These are phyloP conservation scores for Talaromyces sp. DNA, from an alignment of 2,329 filamentous ascomycete species.

Conservation along the genomic window DNA sequence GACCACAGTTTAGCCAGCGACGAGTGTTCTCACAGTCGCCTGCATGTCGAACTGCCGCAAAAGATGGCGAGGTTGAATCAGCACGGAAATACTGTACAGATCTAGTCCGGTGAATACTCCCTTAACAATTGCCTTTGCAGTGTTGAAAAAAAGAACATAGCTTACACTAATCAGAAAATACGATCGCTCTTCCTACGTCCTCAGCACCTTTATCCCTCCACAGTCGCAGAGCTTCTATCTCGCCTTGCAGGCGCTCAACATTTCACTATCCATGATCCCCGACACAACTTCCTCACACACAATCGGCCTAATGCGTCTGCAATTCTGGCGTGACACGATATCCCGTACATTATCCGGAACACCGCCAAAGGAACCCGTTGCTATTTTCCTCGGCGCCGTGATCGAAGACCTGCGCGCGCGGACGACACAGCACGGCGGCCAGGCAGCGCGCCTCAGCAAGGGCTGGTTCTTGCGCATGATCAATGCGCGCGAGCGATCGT, in stretches of 20 bases:
- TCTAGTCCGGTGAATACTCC: constrained; percentile 44
- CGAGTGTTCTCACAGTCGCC: constrained; percentile 22
- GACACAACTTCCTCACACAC: constrained; percentile 84
- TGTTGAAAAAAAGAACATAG: background rate
- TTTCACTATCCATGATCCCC: constrained; percentile 84
- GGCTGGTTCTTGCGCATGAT: constrained; percentile 75
- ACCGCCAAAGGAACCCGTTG: constrained; percentile 87
- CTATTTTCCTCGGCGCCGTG: constrained; percentile 71
- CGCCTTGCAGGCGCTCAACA: constrained; percentile 84
- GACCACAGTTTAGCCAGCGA: constrained; percentile 10
- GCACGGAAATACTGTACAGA: constrained; percentile 56
- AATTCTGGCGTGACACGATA: constrained; percentile 90
- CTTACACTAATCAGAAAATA: constrained; percentile 57
- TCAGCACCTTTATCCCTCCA: constrained; percentile 76
- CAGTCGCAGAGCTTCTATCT: constrained; percentile 77
- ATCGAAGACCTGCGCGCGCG: constrained; percentile 52
- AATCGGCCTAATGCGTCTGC: constrained; percentile 81
- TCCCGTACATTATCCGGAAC: constrained; percentile 68
- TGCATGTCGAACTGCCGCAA: constrained; percentile 14
- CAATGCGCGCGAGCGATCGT: constrained; percentile 71
- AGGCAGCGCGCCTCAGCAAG: constrained; percentile 50
- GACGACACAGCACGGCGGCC: constrained; percentile 32
- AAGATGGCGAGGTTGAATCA: constrained; percentile 47
- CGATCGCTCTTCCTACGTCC: constrained; percentile 81
- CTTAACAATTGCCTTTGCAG: background rate